A percentile compares a stretch with the other conserved stretches of the same genome.
Evolutionary conservation across 495 filamentous ascomycete species (phyloP).

Genomic region (Hamigera avellanea): DNA sequence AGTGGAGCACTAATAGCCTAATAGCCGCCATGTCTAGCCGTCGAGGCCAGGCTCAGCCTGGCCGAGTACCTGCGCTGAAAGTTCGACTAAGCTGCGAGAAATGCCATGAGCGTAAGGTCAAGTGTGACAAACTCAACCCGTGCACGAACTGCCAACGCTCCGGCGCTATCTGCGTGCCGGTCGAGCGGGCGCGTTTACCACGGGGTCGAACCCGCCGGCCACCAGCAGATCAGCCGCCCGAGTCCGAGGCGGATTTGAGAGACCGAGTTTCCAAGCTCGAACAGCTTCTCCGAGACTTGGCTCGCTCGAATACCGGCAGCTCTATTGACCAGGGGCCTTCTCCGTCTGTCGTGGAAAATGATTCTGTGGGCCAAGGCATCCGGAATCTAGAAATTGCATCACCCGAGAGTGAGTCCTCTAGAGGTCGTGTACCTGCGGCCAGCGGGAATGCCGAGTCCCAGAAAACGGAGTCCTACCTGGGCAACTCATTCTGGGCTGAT

Average conservation of each 20-base stretch:
- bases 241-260: conserved; percentile 3
- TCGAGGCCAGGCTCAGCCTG: no score
- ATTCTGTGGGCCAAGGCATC: no score
- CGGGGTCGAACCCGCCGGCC: conserved; percentile 35
- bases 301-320: no score
- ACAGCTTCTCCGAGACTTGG: conserved; percentile 11
- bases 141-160: conserved; percentile 60
- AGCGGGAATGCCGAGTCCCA: no score
- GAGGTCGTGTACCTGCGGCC: no score
- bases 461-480: conserved; percentile 10
- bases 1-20: no score
- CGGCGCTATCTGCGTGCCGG: conserved; percentile 45
- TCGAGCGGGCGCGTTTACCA: conserved; percentile 24
- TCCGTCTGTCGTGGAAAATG: no score
- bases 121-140: conserved; percentile 64
- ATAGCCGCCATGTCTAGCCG: no score
- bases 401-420: no score
- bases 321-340: no score
- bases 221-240: neutral
- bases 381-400: no score
- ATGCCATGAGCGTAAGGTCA: conserved; percentile 68
- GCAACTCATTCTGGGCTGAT: conserved; percentile 22
- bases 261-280: conserved; percentile 16
- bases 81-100: conserved; percentile 25
- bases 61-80: conserved; percentile 8